A percentile compares a stretch with the other conserved stretches of the same genome.
These are phyloP conservation scores for Eucommia ulmoides DNA, from an alignment of 257 asterid species.

Conservation along the genomic window DNA sequence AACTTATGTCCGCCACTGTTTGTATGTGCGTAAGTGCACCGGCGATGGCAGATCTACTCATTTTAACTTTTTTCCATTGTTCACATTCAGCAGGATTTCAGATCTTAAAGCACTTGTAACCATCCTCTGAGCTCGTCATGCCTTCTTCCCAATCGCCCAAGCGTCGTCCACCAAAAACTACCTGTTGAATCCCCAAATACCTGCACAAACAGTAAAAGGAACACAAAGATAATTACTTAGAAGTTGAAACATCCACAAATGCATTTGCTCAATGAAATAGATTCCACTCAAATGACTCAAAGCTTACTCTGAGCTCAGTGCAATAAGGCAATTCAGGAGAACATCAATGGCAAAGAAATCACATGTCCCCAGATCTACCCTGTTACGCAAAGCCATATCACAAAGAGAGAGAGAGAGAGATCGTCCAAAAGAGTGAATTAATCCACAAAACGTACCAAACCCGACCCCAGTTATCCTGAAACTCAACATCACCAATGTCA, in stretches of 20 bases:
- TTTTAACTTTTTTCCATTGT: too few species aligned
- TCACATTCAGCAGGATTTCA: conserved; percentile 23
- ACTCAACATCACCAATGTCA: conserved; percentile 78
- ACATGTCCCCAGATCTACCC: conserved; percentile 95
- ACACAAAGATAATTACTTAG: background rate
- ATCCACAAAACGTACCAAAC: conserved; percentile 86
- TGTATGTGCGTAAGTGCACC: too few species aligned
- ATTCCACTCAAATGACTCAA: too few species aligned
- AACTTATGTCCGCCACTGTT: too few species aligned
- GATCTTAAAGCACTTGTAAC: conserved; percentile 81
- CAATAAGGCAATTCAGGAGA: conserved; percentile 91
- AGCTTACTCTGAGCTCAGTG: conserved; percentile 87
- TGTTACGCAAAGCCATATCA: conserved; percentile 20
- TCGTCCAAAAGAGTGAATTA: too few species aligned
- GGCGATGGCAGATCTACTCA: too few species aligned
- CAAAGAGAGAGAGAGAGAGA: too few species aligned
- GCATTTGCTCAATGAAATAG: too few species aligned
- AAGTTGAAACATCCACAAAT: too few species aligned
- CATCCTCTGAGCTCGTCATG: conserved; percentile 65
- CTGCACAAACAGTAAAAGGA: conserved; percentile 19
- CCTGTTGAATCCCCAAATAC: conserved; percentile 88
- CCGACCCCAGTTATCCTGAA: conserved; percentile 95
- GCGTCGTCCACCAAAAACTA: conserved; percentile 70
- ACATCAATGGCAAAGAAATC: conserved; percentile 86
- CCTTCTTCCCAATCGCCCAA: conserved; percentile 98